A percentile compares a stretch with the other conserved stretches of the same genome.
These are phyloP conservation scores for Cystofilobasidium capitatum DNA, from an alignment of 768 basidiomycete species.

Conservation along the genomic window DNA sequence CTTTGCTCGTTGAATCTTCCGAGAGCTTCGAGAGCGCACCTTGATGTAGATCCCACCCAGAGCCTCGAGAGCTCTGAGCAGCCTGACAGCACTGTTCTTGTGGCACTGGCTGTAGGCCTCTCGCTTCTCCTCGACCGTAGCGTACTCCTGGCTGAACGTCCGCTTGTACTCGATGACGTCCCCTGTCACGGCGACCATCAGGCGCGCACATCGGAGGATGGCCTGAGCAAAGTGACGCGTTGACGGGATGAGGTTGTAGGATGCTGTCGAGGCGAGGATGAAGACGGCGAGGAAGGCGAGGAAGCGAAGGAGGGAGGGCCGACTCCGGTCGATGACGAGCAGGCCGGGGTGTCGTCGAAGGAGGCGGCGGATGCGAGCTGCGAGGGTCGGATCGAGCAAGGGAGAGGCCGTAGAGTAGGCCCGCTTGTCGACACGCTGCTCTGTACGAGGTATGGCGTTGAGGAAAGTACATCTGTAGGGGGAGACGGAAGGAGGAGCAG, in stretches of 20 bases:
- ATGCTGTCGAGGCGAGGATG: conserved; percentile 31
- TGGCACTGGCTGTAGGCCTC: conserved; percentile 66
- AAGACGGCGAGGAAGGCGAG: conserved; percentile 30
- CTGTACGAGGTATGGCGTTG: too few relatives aligned
- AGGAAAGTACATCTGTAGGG: too few relatives aligned
- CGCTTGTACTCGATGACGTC: conserved; percentile 36
- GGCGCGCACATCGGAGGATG: conserved; percentile 62
- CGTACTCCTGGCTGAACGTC: conserved; percentile 33
- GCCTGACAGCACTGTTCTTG: conserved; percentile 63
- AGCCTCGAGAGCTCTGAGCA: conserved; percentile 64
- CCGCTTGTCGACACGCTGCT: too few relatives aligned
- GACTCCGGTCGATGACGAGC: neutral
- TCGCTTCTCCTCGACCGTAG: conserved; percentile 48
- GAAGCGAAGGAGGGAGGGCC: neutral
- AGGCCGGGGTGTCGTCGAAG: neutral
- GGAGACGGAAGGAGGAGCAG: too few relatives aligned
- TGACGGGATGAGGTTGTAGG: conserved; percentile 62
- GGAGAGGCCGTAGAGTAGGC: neutral
- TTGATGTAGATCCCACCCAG: conserved; percentile 30
- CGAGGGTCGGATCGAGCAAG: neutral
- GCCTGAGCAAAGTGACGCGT: conserved; percentile 69
- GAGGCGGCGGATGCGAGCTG: neutral
- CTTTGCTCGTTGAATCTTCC: too few relatives aligned
- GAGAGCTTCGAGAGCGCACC: neutral
- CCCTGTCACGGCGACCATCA: conserved; percentile 51